Evolutionary conservation across 345 rosid genomes (phyloP).

Genomic region (Isatis tinctoria): DNA sequence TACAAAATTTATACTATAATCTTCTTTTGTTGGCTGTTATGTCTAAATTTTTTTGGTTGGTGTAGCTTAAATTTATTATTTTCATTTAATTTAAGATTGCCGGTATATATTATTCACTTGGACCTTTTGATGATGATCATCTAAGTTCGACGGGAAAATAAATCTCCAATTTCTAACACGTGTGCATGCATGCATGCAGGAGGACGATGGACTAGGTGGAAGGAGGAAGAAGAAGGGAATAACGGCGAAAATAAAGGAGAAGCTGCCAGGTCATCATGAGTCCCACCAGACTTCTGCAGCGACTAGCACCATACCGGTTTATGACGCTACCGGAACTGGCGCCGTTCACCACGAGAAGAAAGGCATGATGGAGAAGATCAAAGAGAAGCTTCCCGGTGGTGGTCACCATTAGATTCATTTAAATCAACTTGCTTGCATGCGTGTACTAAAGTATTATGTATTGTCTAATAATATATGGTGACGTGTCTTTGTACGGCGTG

Average conservation of each 20-base stretch:
- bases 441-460: background rate
- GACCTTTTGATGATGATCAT: background rate
- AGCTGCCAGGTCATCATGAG: constrained; percentile 43
- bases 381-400: constrained; percentile 60
- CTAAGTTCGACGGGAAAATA: too few relatives aligned
- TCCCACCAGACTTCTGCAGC: constrained; percentile 30
- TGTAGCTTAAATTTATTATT: background rate
- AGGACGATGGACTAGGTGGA: constrained; percentile 66
- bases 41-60: background rate
- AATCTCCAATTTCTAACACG: background rate
- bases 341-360: constrained; percentile 48
- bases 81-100: background rate
- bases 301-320: constrained; percentile 22
- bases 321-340: constrained; percentile 13
- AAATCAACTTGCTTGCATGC: background rate
- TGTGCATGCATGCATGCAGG: constrained; percentile 22
- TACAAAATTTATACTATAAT: background rate
- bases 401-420: constrained; percentile 4
- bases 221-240: constrained; percentile 64
- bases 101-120: background rate
- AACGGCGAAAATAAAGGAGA: constrained; percentile 44
- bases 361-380: constrained; percentile 61
- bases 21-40: background rate
- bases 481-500: background rate
- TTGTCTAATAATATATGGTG: background rate